A percentile compares a stretch with the other conserved stretches of the same genome.
phyloP scores from a whole-genome alignment of 306 rosid species.

The Quercus variabilis region DNA sequence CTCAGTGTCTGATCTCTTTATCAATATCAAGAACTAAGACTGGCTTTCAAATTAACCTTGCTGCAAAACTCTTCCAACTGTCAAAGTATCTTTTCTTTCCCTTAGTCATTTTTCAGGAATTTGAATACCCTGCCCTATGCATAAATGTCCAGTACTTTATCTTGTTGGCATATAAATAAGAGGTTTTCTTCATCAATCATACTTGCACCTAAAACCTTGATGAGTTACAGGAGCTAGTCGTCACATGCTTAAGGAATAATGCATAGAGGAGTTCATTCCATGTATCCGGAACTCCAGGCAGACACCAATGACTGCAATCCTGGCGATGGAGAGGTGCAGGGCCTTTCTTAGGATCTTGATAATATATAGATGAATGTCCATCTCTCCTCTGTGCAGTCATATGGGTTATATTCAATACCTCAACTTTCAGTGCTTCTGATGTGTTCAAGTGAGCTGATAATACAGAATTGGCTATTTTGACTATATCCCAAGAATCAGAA shows the following conservation, averaged over 20 bases:
- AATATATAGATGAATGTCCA: conserved; percentile 75
- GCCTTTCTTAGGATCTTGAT: conserved; percentile 40
- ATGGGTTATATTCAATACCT: conserved; percentile 56
- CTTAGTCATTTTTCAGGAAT: not conserved
- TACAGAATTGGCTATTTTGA: conserved; percentile 53
- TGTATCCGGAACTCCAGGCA: conserved; percentile 87
- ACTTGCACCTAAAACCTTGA: conserved; percentile 9
- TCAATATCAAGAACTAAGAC: conserved; percentile 4
- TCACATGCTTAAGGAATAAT: conserved; percentile 40
- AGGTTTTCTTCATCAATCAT: conserved; percentile 7
- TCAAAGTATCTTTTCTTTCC: not conserved
- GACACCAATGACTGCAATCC: conserved; percentile 97
- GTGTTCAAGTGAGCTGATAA: conserved; percentile 28
- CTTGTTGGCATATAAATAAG: not conserved
- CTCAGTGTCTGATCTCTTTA: not conserved
- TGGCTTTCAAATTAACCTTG: not conserved
- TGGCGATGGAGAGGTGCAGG: conserved; percentile 58
- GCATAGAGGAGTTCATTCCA: conserved; percentile 90
- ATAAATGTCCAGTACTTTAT: not conserved
- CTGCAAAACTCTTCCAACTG: conserved; percentile 2
- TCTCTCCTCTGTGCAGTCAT: conserved; percentile 80
- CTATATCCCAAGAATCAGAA: conserved; percentile 48
- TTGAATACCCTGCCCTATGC: not conserved
- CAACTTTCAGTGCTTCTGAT: conserved; percentile 28
- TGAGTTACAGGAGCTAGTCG: conserved; percentile 14